Base-by-base conservation (phyloP, 768 basidiomycete species). In the Tephrocybe sp. region DNA sequence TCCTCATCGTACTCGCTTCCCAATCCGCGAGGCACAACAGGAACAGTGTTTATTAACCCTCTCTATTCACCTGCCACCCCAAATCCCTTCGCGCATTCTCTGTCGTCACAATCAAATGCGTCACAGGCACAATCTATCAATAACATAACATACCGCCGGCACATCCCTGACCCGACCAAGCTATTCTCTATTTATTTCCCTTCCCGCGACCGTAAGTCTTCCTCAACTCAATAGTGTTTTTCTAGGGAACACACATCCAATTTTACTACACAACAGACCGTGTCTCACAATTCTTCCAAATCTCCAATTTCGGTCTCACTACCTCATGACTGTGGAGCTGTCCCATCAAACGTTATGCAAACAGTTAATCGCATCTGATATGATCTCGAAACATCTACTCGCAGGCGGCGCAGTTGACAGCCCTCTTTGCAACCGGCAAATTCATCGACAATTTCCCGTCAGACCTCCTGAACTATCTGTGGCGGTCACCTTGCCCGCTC, bases 251-350 rank as follows among this genome's bases (percentile, higher is more conserved):
- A 16, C 26, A 5, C 12, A 9, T 18, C 19, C 36, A 8, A 18
- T 18, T 38, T 18, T 38, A 9, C 18, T 18, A 38, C 36, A 18
- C n/a, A n/a, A n/a, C n/a, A n/a, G n/a, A n/a, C n/a, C n/a, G n/a
- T n/a, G n/a, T n/a, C n/a, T n/a, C n/a, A n/a, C 36, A 38, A 15
- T 9, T 30, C 7, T 16, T 41, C 30, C 35, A 48, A 42, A 54
- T 57, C 49, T 48, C 39, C 39, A 7, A 30, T 36, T 32, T 44
- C 26, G 31, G 49, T 61, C 64, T 57, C 62, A 64, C 58, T 59
- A 48, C 66, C 68, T 65, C 63, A 66, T 70, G 70, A 63, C 40
- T 64, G 70, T 70, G 70, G 70, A 67, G 68, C 61, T 56, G 52
- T 57, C 55, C 53, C 55, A 62, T 45, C 37, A 31, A 49, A 53